These are phyloP conservation scores for Tetrastigma voinierianum DNA, from an alignment of 164 flowering plant species.

Conservation along the genomic window DNA sequence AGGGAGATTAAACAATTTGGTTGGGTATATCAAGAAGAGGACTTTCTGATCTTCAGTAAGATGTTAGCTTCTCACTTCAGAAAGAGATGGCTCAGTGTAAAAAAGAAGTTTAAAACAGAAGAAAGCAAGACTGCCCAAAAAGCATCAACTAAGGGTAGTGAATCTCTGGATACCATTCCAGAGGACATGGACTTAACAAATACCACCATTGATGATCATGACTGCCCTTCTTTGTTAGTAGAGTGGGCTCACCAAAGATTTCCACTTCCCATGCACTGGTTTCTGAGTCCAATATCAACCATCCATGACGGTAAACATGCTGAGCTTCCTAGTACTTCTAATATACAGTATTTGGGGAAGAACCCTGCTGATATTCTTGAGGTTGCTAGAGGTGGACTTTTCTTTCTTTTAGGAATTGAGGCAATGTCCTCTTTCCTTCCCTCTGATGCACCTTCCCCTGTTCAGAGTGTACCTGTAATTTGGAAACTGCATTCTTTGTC, in stretches of 20 bases:
- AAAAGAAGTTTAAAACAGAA: conserved; percentile 34
- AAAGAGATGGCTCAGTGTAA: conserved; percentile 62
- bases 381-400: conserved; percentile 68
- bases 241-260: conserved; percentile 92
- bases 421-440: conserved; percentile 40
- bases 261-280: conserved; percentile 91
- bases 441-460: conserved; percentile 35
- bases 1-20: conserved; percentile 24
- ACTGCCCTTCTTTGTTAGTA: conserved; percentile 28
- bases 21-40: conserved; percentile 61
- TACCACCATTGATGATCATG: conserved; percentile 10
- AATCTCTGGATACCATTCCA: conserved; percentile 63
- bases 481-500: conserved; percentile 95
- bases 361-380: conserved; percentile 35
- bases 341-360: conserved; percentile 6
- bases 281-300: conserved; percentile 80
- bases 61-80: conserved; percentile 59
- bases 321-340: conserved; percentile 16
- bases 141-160: conserved; percentile 17
- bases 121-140: conserved; percentile 10
- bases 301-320: conserved; percentile 21
- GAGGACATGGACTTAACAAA: conserved; percentile 55
- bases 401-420: conserved; percentile 81
- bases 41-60: conserved; percentile 42
- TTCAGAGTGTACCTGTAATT: conserved; percentile 55